Percentiles rank a stretch among this genome's conserved stretches.
These are phyloP conservation scores for Picea abies DNA, from an alignment of 83 land plant species.

Conservation along the genomic window DNA sequence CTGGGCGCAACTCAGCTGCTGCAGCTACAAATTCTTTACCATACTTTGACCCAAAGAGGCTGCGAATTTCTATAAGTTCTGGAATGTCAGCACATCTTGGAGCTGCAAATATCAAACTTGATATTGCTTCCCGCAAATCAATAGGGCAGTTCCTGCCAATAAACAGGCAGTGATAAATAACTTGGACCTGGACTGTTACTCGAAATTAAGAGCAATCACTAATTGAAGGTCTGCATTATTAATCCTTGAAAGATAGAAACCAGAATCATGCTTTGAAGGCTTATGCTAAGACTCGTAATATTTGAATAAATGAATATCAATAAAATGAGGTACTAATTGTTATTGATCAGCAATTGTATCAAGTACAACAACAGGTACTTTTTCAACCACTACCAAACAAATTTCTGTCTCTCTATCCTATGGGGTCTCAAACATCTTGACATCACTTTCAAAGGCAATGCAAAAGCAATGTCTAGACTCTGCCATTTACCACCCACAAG, in stretches of 20 bases:
- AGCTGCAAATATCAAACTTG: slow-evolving; percentile 83
- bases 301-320: neutral
- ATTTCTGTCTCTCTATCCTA: no score
- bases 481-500: no score
- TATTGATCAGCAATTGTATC: neutral
- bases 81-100: slow-evolving; percentile 92
- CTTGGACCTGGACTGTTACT: neutral
- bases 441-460: no score
- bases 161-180: slow-evolving; percentile 1
- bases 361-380: neutral
- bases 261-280: neutral
- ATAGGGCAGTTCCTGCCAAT: slow-evolving; percentile 77
- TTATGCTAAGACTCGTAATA: neutral
- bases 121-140: slow-evolving; percentile 82
- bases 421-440: no score
- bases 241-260: neutral
- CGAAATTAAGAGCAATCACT: neutral
- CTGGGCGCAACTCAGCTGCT: slow-evolving; percentile 84
- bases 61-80: slow-evolving; percentile 63
- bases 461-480: no score
- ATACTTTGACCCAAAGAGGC: slow-evolving; percentile 73
- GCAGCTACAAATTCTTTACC: slow-evolving; percentile 88
- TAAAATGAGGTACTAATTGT: neutral
- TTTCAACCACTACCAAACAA: neutral
- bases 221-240: neutral